Percentiles rank a stretch among this genome's conserved stretches.
Conservation (phyloP, 2,329 filamentous ascomycete species). For the Tolypocladium cylindrosporum region DNA sequence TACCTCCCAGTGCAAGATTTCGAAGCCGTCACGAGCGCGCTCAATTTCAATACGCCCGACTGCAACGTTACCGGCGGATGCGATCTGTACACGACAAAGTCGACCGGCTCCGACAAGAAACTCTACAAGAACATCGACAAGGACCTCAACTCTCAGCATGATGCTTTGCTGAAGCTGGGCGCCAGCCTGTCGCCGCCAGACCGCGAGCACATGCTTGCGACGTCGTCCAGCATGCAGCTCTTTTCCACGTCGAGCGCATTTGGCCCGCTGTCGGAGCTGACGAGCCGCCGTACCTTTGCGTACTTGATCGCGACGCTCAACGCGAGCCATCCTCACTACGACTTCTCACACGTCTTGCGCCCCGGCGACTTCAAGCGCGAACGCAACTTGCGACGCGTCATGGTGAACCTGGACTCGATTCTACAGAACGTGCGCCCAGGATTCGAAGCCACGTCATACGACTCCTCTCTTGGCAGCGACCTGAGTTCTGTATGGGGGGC, state of each 20-base stretch:
- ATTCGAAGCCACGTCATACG: conserved; percentile 32
- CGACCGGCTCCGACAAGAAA: conserved; percentile 91
- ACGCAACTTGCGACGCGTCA: conserved; percentile 67
- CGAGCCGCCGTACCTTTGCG: conserved; percentile 84
- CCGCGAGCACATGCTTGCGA: conserved; percentile 56
- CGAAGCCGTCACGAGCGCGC: conserved; percentile 80
- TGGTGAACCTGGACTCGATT: conserved; percentile 79
- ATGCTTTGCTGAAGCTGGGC: conserved; percentile 75
- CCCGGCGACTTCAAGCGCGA: conserved; percentile 86
- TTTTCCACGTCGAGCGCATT: conserved; percentile 85
- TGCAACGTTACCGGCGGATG: conserved; percentile 87
- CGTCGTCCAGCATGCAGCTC: conserved; percentile 46
- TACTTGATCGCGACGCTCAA: conserved; percentile 96
- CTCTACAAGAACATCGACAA: conserved; percentile 92
- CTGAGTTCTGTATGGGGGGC: conserved; percentile 68
- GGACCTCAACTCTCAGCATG: conserved; percentile 84
- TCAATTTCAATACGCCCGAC: conserved; percentile 93
- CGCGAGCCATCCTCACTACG: conserved; percentile 82
- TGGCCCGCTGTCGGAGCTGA: conserved; percentile 77
- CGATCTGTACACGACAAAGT: conserved; percentile 96
- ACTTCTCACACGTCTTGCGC: conserved; percentile 86
- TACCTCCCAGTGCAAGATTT: conserved; percentile 87
- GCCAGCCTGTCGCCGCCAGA: conserved; percentile 80
- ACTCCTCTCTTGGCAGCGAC: conserved; percentile 29
- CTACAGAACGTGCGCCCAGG: conserved; percentile 75